Conservation (phyloP, 495 filamentous ascomycete species). For the Thozetella sp. region DNA sequence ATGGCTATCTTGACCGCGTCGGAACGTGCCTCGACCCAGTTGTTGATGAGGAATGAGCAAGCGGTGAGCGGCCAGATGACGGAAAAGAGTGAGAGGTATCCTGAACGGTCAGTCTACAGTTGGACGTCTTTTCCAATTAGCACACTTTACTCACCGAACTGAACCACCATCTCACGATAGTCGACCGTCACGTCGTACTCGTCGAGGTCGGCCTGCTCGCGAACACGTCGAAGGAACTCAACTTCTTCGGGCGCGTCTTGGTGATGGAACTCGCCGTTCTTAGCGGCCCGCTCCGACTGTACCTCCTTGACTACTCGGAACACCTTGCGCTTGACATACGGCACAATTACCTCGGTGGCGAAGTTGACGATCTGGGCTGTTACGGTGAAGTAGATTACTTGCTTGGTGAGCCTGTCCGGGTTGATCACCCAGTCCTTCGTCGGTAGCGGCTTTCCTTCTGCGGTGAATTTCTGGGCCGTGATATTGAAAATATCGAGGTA, state of each 20-base stretch:
- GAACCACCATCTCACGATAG: constrained; percentile 92
- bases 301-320: constrained; percentile 75
- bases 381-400: constrained; percentile 96
- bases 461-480: constrained; percentile 73
- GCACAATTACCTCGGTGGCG: constrained; percentile 83
- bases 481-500: constrained; percentile 86
- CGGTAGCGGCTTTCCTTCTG: constrained; percentile 67
- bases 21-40: constrained; percentile 93
- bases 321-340: constrained; percentile 75
- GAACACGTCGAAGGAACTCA: constrained; percentile 76
- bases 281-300: constrained; percentile 57
- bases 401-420: constrained; percentile 80
- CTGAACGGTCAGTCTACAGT: constrained; percentile 35
- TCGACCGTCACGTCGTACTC: constrained; percentile 88
- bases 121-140: neutral
- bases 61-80: constrained; percentile 90
- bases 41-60: constrained; percentile 89
- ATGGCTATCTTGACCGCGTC: constrained; percentile 95
- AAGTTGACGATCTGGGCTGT: constrained; percentile 93
- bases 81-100: constrained; percentile 92
- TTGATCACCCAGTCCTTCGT: constrained; percentile 80
- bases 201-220: constrained; percentile 82
- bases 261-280: constrained; percentile 37
- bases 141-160: constrained; percentile 57
- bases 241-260: constrained; percentile 74